phyloP scores from a whole-genome alignment of 2,329 filamentous ascomycete genomes.

The Orbilia ellipsospora region DNA sequence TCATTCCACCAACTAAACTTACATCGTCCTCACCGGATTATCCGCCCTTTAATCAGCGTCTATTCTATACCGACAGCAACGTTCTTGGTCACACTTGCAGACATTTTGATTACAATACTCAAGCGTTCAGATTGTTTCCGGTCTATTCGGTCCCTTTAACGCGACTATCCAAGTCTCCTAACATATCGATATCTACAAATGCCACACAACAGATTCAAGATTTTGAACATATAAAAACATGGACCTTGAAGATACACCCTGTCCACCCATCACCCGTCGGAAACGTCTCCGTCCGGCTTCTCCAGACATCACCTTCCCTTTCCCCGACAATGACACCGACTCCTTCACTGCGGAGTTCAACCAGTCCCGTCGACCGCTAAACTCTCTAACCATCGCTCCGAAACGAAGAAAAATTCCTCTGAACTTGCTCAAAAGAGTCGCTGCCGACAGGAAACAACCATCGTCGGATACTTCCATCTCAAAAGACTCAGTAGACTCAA shows the following conservation, averaged over 20 bases:
- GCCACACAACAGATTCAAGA: background rate
- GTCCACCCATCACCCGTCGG: constrained; percentile 30
- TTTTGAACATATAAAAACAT: constrained; percentile 6
- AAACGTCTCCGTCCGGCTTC: constrained; percentile 44
- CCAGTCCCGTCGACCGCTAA: constrained; percentile 13
- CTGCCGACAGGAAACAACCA: constrained; percentile 13
- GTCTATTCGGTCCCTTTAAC: background rate
- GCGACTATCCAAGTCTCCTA: background rate
- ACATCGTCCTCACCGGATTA: background rate
- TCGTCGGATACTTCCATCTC: background rate
- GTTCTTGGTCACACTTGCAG: background rate
- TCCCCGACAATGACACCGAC: constrained; percentile 17
- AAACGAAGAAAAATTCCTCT: constrained; percentile 41
- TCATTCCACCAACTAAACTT: background rate
- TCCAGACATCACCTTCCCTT: constrained; percentile 17
- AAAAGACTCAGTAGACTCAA: background rate
- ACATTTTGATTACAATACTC: background rate
- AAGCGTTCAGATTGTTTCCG: background rate
- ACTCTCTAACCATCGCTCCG: constrained; percentile 35
- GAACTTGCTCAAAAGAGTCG: constrained; percentile 14
- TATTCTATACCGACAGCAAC: too few relatives aligned
- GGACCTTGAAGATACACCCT: constrained; percentile 48
- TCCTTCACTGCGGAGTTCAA: constrained; percentile 12
- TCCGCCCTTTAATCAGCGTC: background rate
- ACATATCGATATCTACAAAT: background rate